Conservation (phyloP, 768 basidiomycete species). For the Clathrus columnatus region DNA sequence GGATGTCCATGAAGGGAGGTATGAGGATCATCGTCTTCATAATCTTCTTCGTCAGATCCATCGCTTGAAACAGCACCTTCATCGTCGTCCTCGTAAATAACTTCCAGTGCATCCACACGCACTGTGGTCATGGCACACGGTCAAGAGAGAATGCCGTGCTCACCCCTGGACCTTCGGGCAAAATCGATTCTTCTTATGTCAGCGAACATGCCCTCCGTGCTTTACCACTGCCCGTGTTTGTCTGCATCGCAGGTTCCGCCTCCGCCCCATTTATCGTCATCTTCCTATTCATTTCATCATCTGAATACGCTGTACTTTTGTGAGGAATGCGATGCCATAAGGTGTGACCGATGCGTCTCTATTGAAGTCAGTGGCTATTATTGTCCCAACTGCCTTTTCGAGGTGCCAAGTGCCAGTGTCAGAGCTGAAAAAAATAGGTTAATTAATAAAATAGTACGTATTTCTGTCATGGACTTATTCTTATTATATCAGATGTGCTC, state of each 20-base stretch:
- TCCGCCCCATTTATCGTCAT: slow-evolving; percentile 68
- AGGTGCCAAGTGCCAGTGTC: slow-evolving; percentile 97
- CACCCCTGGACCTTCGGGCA: not conserved
- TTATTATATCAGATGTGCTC: slow-evolving; percentile 65
- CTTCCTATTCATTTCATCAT: slow-evolving; percentile 73
- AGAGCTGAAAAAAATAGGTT: slow-evolving; percentile 95
- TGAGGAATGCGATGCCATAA: slow-evolving; percentile 94
- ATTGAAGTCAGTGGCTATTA: slow-evolving; percentile 96
- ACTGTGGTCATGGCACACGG: not conserved
- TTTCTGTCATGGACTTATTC: not conserved
- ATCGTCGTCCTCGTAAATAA: slow-evolving; percentile 7
- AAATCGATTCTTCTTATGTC: not conserved
- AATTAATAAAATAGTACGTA: slow-evolving; percentile 11
- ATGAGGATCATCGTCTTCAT: not conserved
- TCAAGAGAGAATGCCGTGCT: not conserved
- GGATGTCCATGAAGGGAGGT: slow-evolving; percentile 6
- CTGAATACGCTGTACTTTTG: slow-evolving; percentile 90
- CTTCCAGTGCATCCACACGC: not conserved
- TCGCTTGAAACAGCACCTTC: slow-evolving; percentile 3
- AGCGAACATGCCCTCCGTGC: slow-evolving; percentile 26
- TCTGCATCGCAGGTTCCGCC: slow-evolving; percentile 53
- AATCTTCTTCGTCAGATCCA: not conserved
- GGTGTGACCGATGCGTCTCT: slow-evolving; percentile 87
- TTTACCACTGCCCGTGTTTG: slow-evolving; percentile 72
- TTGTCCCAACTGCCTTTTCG: slow-evolving; percentile 97